Conservation (phyloP, 257 asterid genomes). For the Coffea eugenioides region DNA sequence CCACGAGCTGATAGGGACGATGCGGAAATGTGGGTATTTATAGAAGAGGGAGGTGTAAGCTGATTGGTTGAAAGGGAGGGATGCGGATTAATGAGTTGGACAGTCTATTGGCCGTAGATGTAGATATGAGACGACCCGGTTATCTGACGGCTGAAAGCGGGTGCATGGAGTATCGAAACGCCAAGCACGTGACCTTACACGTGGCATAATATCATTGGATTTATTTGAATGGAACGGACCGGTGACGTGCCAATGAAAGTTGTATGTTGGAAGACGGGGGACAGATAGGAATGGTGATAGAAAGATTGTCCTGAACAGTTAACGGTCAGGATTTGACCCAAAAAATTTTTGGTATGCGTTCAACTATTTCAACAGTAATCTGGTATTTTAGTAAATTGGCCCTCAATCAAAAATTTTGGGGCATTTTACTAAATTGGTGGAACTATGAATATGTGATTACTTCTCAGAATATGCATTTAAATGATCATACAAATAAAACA, state of each 20-base stretch:
- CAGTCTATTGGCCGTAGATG: not conserved
- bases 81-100: conserved; percentile 26
- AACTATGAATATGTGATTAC: too few species aligned
- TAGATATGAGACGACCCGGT: not conserved
- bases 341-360: too few species aligned
- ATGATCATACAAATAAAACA: too few species aligned
- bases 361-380: too few species aligned
- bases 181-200: not conserved
- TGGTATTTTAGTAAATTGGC: too few species aligned
- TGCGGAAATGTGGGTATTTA: not conserved
- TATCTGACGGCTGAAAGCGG: conserved; percentile 9
- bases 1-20: not conserved
- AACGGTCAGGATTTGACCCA: too few species aligned
- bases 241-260: not conserved
- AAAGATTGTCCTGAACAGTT: too few species aligned
- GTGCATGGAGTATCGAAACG: not conserved
- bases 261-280: too few species aligned
- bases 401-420: too few species aligned
- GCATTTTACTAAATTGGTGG: not conserved
- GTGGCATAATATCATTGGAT: not conserved
- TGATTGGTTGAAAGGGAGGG: conserved; percentile 13
- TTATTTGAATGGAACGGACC: not conserved
- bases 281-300: too few species aligned
- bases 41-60: not conserved
- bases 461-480: too few species aligned